These are phyloP conservation scores for Meira nashicola DNA, from an alignment of 1,284 basidiomycete species.

Conservation along the genomic window DNA sequence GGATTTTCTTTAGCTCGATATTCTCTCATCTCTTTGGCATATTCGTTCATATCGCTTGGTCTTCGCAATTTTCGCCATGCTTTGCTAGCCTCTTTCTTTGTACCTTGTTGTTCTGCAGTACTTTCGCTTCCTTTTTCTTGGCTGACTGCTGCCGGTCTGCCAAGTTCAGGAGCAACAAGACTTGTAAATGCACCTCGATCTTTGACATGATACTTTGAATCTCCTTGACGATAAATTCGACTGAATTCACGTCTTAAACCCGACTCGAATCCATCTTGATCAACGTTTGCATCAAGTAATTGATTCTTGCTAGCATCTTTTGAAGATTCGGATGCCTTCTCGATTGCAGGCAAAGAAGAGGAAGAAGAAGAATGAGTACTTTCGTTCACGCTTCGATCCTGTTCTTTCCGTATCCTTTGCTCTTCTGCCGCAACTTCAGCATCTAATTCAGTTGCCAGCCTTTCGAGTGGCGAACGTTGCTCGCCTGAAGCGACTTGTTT, in stretches of 20 bases:
- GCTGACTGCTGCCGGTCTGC: constrained; percentile 67
- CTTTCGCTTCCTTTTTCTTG: constrained; percentile 54
- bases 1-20: constrained; percentile 69
- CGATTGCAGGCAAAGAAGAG: neutral
- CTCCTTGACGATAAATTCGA: constrained; percentile 38
- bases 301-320: constrained; percentile 21
- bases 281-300: constrained; percentile 35
- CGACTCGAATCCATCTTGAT: constrained; percentile 34
- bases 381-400: neutral
- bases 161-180: constrained; percentile 55
- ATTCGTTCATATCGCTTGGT: constrained; percentile 67
- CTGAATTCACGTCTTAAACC: constrained; percentile 40
- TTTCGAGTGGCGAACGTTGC: constrained; percentile 24
- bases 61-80: constrained; percentile 83
- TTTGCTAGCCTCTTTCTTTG: constrained; percentile 61
- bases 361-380: neutral
- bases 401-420: neutral
- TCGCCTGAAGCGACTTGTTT: constrained; percentile 3
- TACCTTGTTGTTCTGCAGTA: constrained; percentile 5
- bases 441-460: constrained; percentile 32
- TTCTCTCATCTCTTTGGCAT: constrained; percentile 78
- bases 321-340: neutral
- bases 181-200: constrained; percentile 43
- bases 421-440: constrained; percentile 8
- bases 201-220: constrained; percentile 57